Conservation (phyloP, 202 grass and related monocot genomes). For the Zizania palustris region DNA sequence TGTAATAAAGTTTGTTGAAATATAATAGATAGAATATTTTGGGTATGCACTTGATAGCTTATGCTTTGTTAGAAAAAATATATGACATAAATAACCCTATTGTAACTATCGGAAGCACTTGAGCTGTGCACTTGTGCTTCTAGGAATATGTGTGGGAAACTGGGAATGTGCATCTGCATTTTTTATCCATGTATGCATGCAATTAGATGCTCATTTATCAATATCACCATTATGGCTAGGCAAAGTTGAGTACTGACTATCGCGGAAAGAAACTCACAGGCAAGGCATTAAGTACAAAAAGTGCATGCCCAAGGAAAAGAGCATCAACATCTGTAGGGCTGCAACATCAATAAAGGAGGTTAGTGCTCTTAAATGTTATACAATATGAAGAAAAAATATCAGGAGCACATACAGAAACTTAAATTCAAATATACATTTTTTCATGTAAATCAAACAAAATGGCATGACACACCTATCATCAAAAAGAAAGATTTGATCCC, state of each 20-base stretch:
- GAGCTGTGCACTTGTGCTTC: background rate
- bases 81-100: background rate
- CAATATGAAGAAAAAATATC: constrained; percentile 23
- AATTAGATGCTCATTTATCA: constrained; percentile 2
- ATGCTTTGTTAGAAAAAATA: constrained; percentile 1
- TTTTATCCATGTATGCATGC: constrained; percentile 22
- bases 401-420: constrained; percentile 15
- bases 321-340: constrained; percentile 96
- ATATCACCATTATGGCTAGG: constrained; percentile 3
- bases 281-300: constrained; percentile 86
- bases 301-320: constrained; percentile 92
- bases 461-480: constrained; percentile 61
- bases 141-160: background rate
- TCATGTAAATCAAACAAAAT: constrained; percentile 24
- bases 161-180: background rate
- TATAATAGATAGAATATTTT: constrained; percentile 3
- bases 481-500: constrained; percentile 80
- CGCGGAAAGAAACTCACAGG: constrained; percentile 60
- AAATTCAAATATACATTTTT: background rate
- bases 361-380: constrained; percentile 14
- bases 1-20: constrained; percentile 13
- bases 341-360: constrained; percentile 32
- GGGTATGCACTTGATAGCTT: background rate
- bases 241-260: constrained; percentile 11
- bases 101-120: constrained; percentile 22